These are phyloP conservation scores for Balakata baccata DNA, from an alignment of 345 rosid genomes.

Conservation along the genomic window DNA sequence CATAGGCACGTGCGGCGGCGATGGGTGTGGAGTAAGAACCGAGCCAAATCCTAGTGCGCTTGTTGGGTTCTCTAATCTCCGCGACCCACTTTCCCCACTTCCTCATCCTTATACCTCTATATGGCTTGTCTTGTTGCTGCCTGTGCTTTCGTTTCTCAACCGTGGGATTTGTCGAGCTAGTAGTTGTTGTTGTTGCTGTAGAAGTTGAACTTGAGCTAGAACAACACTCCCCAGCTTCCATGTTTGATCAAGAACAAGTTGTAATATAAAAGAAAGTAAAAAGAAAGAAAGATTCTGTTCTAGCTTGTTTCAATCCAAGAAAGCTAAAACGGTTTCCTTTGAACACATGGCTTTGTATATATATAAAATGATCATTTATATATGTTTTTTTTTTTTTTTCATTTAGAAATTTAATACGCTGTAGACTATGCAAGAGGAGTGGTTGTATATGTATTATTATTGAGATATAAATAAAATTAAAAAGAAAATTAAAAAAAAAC, in stretches of 20 bases:
- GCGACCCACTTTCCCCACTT: slow-evolving; percentile 63
- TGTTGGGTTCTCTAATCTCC: slow-evolving; percentile 50
- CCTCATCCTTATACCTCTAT: slow-evolving; percentile 50
- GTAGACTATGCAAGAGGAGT: too few relatives aligned
- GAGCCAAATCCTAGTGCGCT: slow-evolving; percentile 47
- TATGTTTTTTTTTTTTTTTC: too few relatives aligned
- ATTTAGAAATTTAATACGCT: too few relatives aligned
- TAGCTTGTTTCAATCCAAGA: neutral
- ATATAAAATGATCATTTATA: slow-evolving; percentile 2
- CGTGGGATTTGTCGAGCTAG: neutral
- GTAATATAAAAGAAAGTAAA: neutral
- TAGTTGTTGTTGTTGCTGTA: neutral
- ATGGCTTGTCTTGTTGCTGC: slow-evolving; percentile 33
- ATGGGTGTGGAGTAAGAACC: slow-evolving; percentile 46
- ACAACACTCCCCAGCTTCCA: slow-evolving; percentile 19
- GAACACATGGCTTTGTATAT: neutral
- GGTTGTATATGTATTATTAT: too few relatives aligned
- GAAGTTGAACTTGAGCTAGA: slow-evolving; percentile 10
- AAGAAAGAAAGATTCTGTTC: slow-evolving; percentile 3
- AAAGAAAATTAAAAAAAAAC: neutral
- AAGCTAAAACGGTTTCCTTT: slow-evolving; percentile 4
- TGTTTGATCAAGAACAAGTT: neutral
- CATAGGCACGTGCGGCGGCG: slow-evolving; percentile 53
- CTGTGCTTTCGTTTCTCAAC: slow-evolving; percentile 16
- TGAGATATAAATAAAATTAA: neutral